Conservation (phyloP, 345 rosid species). For the Linum trigynum region DNA sequence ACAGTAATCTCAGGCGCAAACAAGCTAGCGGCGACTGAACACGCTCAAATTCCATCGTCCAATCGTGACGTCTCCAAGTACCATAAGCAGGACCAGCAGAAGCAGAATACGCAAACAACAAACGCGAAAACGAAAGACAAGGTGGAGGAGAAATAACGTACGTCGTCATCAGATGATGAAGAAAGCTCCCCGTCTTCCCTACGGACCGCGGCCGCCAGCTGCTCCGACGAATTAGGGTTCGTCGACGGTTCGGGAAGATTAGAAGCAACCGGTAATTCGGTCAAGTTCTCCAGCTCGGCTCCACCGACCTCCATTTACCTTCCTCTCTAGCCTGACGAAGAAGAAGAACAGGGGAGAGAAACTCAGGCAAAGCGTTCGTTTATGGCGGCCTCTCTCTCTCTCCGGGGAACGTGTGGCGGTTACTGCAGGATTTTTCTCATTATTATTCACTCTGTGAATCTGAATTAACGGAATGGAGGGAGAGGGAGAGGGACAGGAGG, state of each 20-base stretch:
- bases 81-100: not conserved
- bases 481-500: too few relatives aligned
- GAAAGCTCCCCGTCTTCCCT: constrained; percentile 10
- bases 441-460: too few relatives aligned
- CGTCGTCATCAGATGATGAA: constrained; percentile 3
- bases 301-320: not conserved
- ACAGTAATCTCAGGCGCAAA: not conserved
- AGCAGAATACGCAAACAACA: not conserved
- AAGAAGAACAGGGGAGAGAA: not conserved
- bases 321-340: not conserved
- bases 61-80: not conserved
- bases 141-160: not conserved
- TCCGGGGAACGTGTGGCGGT: too few relatives aligned
- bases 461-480: too few relatives aligned
- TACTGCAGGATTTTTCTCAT: too few relatives aligned
- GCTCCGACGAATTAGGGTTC: not conserved
- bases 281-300: not conserved
- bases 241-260: not conserved
- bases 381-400: too few relatives aligned
- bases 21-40: not conserved
- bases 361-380: not conserved
- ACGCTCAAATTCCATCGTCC: not conserved
- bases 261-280: not conserved
- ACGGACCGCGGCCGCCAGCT: not conserved
- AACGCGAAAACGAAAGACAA: not conserved